Conservation (phyloP, 1,284 basidiomycete genomes). For the Neonothopanus nambi region DNA sequence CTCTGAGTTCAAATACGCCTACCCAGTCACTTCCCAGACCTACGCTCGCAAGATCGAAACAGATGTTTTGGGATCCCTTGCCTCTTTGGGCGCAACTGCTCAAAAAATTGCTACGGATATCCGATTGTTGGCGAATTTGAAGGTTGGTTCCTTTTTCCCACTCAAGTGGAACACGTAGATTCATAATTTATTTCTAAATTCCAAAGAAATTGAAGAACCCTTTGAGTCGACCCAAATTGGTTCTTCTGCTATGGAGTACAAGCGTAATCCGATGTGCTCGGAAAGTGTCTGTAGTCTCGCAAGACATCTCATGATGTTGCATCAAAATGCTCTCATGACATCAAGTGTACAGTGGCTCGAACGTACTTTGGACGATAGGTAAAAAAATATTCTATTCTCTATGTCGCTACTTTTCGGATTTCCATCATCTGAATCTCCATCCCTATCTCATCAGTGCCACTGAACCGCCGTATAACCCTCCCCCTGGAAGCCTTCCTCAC, state of each 20-base stretch:
- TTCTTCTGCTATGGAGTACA: conserved; percentile 99
- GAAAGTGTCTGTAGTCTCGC: conserved; percentile 96
- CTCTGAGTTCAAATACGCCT: too few relatives aligned
- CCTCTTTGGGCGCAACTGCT: conserved; percentile 93
- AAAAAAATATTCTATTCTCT: conserved; percentile 44
- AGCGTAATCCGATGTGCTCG: conserved; percentile 98
- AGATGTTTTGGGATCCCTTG: conserved; percentile 88
- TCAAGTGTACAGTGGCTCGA: too few relatives aligned
- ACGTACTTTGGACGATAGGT: too few relatives aligned
- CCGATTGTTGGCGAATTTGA: too few relatives aligned
- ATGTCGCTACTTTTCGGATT: conserved; percentile 11
- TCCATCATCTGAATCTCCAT: conserved; percentile 1
- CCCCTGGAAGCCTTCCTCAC: conserved; percentile 98
- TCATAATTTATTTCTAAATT: not conserved
- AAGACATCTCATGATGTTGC: conserved; percentile 89
- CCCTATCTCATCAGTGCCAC: conserved; percentile 70
- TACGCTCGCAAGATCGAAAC: conserved; percentile 98
- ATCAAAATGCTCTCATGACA: too few relatives aligned
- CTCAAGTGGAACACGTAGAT: not conserved
- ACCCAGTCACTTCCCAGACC: too few relatives aligned
- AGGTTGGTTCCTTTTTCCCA: conserved; percentile 54
- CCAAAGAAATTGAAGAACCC: conserved; percentile 90
- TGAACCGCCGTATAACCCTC: conserved; percentile 94
- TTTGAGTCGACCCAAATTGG: conserved; percentile 99
- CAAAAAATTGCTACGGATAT: conserved; percentile 99